Conservation (phyloP, 257 asterid species). For the Parsonsia alboflavescens region DNA sequence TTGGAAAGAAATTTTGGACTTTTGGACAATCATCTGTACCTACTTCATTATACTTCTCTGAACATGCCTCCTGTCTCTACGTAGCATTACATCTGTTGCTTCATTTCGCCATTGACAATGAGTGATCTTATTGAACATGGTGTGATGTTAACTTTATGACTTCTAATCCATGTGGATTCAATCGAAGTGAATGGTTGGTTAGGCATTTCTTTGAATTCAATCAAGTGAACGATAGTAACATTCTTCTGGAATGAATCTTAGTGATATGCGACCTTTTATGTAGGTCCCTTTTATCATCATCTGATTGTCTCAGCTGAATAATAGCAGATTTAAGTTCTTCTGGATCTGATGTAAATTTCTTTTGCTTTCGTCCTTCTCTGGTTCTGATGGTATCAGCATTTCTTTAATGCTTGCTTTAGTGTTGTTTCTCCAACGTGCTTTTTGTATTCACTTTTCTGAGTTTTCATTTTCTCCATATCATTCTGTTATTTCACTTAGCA, state of each 20-base stretch:
- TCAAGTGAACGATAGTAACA: background rate
- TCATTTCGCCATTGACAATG: background rate
- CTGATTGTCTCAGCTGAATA: background rate
- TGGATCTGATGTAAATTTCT: background rate
- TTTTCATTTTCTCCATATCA: background rate
- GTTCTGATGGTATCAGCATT: background rate
- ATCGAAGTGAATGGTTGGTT: background rate
- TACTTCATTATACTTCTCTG: background rate
- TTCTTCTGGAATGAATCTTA: background rate
- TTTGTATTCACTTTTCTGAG: background rate
- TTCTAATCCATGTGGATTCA: background rate
- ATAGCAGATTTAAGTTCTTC: background rate
- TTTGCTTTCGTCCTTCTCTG: background rate
- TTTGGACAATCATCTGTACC: background rate
- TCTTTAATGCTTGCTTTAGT: background rate
- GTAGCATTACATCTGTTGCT: background rate
- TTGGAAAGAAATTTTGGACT: background rate
- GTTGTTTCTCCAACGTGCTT: background rate
- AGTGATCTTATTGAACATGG: background rate
- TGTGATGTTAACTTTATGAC: background rate
- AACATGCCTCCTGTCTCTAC: background rate
- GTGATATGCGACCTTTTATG: background rate
- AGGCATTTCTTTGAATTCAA: background rate
- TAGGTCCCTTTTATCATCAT: background rate
- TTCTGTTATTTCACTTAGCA: constrained; percentile 7